Conservation (phyloP, 1,139 yeast species). For the Magnusiomyces fungicola region DNA sequence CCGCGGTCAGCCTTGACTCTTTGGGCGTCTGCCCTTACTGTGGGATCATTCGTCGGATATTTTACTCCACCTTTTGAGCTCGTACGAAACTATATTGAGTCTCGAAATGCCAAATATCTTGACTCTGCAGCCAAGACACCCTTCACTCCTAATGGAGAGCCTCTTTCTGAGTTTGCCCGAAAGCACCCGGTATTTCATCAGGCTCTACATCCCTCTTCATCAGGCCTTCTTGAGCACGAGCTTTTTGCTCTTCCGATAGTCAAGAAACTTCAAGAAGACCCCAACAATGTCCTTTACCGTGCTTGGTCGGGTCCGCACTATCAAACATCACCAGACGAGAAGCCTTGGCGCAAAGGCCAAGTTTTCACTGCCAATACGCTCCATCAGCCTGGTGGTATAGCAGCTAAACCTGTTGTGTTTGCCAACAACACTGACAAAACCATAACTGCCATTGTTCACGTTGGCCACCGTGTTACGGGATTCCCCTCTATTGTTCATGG, state of each 20-base stretch:
- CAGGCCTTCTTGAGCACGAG: conserved; percentile 9
- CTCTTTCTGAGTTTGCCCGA: not conserved
- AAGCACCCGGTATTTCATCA: conserved; percentile 1
- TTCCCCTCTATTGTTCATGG: conserved; percentile 88
- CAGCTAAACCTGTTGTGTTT: conserved; percentile 66
- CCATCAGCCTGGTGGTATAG: conserved; percentile 67
- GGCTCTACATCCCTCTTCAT: not conserved
- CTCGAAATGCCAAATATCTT: not conserved
- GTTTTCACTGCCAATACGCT: conserved; percentile 34
- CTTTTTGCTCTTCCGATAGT: conserved; percentile 10
- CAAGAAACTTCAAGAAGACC: conserved; percentile 6
- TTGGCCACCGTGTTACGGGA: conserved; percentile 76
- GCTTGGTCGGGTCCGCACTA: conserved; percentile 11
- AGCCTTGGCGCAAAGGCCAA: conserved; percentile 5
- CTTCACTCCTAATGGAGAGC: not conserved
- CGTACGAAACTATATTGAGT: conserved; percentile 2
- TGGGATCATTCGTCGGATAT: not conserved
- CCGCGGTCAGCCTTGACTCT: not conserved
- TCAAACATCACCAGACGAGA: not conserved
- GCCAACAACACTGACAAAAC: conserved; percentile 46
- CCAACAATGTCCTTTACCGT: conserved; percentile 2
- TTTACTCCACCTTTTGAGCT: not conserved
- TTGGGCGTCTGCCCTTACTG: not conserved
- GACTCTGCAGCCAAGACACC: not conserved
- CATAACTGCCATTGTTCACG: conserved; percentile 63